Conservation (phyloP, 345 rosid species). For the Salix udensis region DNA sequence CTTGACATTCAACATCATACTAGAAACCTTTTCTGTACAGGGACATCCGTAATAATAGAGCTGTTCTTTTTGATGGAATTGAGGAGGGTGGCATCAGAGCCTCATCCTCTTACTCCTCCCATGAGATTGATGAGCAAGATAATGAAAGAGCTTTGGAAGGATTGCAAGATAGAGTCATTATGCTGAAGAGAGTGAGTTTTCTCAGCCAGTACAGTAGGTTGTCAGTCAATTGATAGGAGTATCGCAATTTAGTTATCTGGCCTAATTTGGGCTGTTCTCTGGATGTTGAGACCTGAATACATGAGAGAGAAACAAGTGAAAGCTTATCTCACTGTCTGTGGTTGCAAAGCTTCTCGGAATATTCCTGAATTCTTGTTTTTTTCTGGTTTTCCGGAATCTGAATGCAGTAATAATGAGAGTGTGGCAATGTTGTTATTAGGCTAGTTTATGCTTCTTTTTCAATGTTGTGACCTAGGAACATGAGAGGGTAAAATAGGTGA, state of each 20-base stretch:
- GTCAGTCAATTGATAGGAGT: not conserved
- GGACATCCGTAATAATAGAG: conserved; percentile 66
- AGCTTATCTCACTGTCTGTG: not conserved
- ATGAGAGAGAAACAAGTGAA: not conserved
- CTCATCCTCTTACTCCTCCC: conserved; percentile 68
- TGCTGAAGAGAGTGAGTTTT: conserved; percentile 76
- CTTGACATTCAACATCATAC: not conserved
- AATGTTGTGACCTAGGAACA: not conserved
- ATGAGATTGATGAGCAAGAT: conserved; percentile 89
- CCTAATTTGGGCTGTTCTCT: not conserved
- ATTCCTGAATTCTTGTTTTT: not conserved
- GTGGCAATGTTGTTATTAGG: no score
- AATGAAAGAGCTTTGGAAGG: conserved; percentile 92
- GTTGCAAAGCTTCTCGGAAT: not conserved
- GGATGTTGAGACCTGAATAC: not conserved
- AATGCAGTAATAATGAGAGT: no score
- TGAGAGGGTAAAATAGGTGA: not conserved
- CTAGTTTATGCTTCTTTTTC: no score
- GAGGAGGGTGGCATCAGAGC: conserved; percentile 98
- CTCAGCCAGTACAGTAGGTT: not conserved
- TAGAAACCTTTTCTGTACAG: conserved; percentile 29
- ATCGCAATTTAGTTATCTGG: not conserved
- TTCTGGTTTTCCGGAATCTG: not conserved
- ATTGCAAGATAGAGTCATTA: conserved; percentile 80
- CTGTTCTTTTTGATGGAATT: conserved; percentile 79